These are phyloP conservation scores for Podochytrium sp. DNA, from an alignment of 192 early-diverging fungal genomes.

Conservation along the genomic window DNA sequence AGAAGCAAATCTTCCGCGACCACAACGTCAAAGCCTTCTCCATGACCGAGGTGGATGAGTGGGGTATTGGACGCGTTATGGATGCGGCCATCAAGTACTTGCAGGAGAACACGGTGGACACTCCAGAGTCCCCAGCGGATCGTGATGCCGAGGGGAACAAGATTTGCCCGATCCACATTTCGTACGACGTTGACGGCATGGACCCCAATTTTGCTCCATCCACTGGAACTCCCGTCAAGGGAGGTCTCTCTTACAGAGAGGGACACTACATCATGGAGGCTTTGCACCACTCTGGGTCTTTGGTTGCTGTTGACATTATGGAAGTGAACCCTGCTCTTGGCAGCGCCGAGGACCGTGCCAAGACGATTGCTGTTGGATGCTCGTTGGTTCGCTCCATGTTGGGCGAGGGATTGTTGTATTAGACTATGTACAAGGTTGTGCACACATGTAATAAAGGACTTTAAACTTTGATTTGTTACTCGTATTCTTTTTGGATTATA, in stretches of 20 bases:
- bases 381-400: constrained; percentile 82
- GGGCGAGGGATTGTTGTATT: constrained; percentile 79
- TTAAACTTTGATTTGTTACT: too few relatives aligned
- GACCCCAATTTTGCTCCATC: constrained; percentile 93
- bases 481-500: too few relatives aligned
- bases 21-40: constrained; percentile 90
- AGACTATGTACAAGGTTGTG: too few relatives aligned
- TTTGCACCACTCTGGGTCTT: constrained; percentile 80
- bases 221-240: constrained; percentile 94
- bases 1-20: constrained; percentile 83
- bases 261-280: constrained; percentile 93
- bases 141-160: constrained; percentile 22
- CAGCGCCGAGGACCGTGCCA: constrained; percentile 64
- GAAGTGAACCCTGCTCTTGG: constrained; percentile 93
- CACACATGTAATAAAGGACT: too few relatives aligned
- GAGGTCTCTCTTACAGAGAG: constrained; percentile 93
- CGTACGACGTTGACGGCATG: constrained; percentile 86
- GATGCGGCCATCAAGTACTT: constrained; percentile 92
- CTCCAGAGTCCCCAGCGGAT: background rate
- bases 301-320: constrained; percentile 91
- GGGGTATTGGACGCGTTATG: constrained; percentile 90
- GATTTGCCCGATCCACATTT: constrained; percentile 34
- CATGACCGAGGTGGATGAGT: constrained; percentile 95
- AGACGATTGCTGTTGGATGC: constrained; percentile 88
- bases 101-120: constrained; percentile 51